Evolutionary conservation across 2,329 filamentous ascomycete genomes (phyloP).

Genomic region (Colletotrichum aenigma): DNA sequence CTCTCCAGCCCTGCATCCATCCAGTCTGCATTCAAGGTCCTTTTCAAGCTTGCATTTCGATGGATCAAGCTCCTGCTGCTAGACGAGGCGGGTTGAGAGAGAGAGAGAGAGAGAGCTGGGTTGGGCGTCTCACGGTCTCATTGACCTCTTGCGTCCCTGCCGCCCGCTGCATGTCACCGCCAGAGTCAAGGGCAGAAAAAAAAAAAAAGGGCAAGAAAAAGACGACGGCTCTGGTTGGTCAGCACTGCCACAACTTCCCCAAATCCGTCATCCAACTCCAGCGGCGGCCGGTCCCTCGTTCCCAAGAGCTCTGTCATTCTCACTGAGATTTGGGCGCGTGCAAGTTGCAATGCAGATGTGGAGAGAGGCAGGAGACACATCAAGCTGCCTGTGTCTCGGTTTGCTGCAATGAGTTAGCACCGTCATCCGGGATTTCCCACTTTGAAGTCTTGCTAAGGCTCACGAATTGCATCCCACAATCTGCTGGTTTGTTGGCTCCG

Average conservation of each 20-base stretch:
- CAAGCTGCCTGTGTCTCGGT: background rate
- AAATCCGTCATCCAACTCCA: background rate
- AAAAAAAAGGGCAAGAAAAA: background rate
- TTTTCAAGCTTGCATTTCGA: background rate
- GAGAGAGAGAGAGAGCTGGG: background rate
- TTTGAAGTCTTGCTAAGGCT: background rate
- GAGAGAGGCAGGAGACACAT: background rate
- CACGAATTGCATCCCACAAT: background rate
- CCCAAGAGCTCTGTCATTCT: background rate
- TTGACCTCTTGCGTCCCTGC: background rate
- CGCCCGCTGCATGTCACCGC: background rate
- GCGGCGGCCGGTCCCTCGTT: background rate
- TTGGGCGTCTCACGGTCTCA: background rate
- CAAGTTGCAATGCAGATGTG: background rate
- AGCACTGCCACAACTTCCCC: slow-evolving; percentile 11
- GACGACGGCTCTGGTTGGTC: background rate
- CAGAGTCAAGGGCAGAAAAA: background rate
- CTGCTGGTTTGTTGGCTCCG: background rate
- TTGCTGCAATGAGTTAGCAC: slow-evolving; percentile 16
- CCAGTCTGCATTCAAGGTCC: background rate
- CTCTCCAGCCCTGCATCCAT: slow-evolving; percentile 8
- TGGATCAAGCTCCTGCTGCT: background rate
- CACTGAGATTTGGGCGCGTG: background rate
- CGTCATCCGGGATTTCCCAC: background rate
- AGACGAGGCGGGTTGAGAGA: background rate